Conservation (phyloP, 306 rosid genomes). For the Vigna nakashimae region DNA sequence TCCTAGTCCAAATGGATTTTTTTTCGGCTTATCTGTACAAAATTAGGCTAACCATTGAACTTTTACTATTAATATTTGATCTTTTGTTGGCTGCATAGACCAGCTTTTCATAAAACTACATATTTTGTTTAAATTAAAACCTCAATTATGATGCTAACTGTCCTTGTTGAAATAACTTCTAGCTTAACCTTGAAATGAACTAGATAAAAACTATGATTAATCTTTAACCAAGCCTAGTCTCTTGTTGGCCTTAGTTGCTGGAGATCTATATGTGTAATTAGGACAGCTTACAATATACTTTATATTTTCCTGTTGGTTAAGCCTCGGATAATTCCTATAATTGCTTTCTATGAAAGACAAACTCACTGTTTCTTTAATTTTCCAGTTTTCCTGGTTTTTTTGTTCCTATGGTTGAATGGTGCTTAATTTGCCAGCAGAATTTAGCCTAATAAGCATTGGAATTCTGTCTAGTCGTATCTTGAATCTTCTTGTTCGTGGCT, state of each 20-base stretch:
- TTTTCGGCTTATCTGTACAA: neutral
- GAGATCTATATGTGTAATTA: slow-evolving; percentile 9
- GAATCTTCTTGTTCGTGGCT: slow-evolving; percentile 31
- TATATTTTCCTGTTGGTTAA: neutral
- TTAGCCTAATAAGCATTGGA: slow-evolving; percentile 30
- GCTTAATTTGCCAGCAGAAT: slow-evolving; percentile 4
- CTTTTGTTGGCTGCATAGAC: neutral
- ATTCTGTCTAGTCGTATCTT: slow-evolving; percentile 23
- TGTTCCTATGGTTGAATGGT: slow-evolving; percentile 14
- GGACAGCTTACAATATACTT: neutral
- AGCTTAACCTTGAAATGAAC: neutral
- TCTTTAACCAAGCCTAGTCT: slow-evolving; percentile 5
- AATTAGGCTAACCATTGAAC: slow-evolving; percentile 3
- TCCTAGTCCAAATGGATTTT: slow-evolving; percentile 5
- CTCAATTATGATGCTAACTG: slow-evolving; percentile 1
- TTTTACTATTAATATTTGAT: neutral
- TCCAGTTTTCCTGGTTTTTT: slow-evolving; percentile 63
- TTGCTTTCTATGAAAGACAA: slow-evolving; percentile 15
- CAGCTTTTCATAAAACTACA: slow-evolving; percentile 5
- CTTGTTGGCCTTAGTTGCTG: slow-evolving; percentile 11
- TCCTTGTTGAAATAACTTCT: slow-evolving; percentile 18
- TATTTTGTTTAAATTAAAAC: slow-evolving; percentile 3
- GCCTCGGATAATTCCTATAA: neutral
- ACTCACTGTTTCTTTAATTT: slow-evolving; percentile 23
- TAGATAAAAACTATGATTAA: slow-evolving; percentile 13